phyloP scores from a whole-genome alignment of 2,329 filamentous ascomycete genomes.

The Apiospora kogelbergensis region DNA sequence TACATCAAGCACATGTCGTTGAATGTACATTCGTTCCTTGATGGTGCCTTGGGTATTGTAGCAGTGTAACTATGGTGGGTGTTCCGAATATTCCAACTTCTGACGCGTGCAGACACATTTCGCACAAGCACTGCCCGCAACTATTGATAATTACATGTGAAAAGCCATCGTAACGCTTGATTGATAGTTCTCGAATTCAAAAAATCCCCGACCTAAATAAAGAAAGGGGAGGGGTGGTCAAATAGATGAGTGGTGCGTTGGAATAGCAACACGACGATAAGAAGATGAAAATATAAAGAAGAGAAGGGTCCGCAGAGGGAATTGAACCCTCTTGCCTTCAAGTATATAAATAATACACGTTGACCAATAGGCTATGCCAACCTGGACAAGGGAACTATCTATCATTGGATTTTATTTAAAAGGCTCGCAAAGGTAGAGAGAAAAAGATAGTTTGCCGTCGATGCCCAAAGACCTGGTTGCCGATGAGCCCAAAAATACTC shows the following conservation, averaged over 20 bases:
- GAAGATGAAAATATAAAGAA: too few species aligned
- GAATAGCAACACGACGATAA: too few species aligned
- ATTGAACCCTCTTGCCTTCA: not conserved
- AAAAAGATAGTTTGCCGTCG: not conserved
- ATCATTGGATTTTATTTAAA: not conserved
- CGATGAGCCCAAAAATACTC: not conserved
- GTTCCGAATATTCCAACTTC: too few species aligned
- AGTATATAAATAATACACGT: not conserved
- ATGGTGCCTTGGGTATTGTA: not conserved
- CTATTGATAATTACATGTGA: too few species aligned
- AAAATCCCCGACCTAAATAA: too few species aligned
- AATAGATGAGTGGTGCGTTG: not conserved
- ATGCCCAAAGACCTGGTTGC: not conserved
- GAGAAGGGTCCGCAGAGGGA: not conserved
- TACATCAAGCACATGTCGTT: not conserved
- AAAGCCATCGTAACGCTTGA: too few species aligned
- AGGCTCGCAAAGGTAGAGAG: not conserved
- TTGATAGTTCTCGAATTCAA: too few species aligned
- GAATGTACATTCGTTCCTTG: not conserved
- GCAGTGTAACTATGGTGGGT: not conserved
- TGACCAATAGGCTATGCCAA: not conserved
- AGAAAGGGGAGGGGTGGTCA: too few species aligned
- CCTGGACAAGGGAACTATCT: not conserved
- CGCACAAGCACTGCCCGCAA: too few species aligned
- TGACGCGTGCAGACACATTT: too few species aligned